These are phyloP conservation scores for Microsporum audouinii DNA, from an alignment of 2,329 filamentous ascomycete species.

Conservation along the genomic window DNA sequence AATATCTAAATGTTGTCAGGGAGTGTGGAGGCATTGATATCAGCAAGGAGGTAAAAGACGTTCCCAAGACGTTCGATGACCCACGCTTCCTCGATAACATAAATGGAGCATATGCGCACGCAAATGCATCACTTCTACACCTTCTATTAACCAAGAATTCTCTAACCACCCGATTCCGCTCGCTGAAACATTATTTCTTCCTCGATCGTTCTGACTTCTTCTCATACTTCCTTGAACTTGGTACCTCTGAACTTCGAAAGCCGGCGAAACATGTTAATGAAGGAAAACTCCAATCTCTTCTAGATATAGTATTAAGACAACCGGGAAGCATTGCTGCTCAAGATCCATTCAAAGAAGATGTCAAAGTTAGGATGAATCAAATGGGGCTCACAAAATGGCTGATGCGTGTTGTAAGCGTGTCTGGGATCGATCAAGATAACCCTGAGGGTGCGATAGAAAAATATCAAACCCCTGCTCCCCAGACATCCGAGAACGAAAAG, in stretches of 20 bases:
- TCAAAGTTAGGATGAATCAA: constrained; percentile 96
- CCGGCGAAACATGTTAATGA: constrained; percentile 80
- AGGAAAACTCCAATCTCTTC: constrained; percentile 81
- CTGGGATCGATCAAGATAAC: constrained; percentile 77
- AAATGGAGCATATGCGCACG: constrained; percentile 86
- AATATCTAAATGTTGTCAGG: constrained; percentile 94
- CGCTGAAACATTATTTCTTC: constrained; percentile 98
- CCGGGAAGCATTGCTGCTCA: constrained; percentile 86
- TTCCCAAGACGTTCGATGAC: constrained; percentile 89
- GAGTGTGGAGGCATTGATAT: constrained; percentile 95
- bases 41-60: constrained; percentile 73
- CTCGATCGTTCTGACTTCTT: constrained; percentile 97
- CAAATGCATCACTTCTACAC: constrained; percentile 84
- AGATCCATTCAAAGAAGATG: constrained; percentile 96
- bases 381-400: constrained; percentile 84
- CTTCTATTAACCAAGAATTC: constrained; percentile 87
- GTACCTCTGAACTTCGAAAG: constrained; percentile 79
- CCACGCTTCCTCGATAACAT: constrained; percentile 88
- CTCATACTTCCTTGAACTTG: constrained; percentile 90
- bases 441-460: constrained; percentile 52
- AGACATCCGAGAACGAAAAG: constrained; percentile 60
- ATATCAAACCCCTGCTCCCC: constrained; percentile 59
- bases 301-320: constrained; percentile 94
- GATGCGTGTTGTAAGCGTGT: constrained; percentile 93
- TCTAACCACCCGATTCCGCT: constrained; percentile 72